These are phyloP conservation scores for Xanthoconium purpureum DNA, from an alignment of 768 basidiomycete genomes.

Conservation along the genomic window DNA sequence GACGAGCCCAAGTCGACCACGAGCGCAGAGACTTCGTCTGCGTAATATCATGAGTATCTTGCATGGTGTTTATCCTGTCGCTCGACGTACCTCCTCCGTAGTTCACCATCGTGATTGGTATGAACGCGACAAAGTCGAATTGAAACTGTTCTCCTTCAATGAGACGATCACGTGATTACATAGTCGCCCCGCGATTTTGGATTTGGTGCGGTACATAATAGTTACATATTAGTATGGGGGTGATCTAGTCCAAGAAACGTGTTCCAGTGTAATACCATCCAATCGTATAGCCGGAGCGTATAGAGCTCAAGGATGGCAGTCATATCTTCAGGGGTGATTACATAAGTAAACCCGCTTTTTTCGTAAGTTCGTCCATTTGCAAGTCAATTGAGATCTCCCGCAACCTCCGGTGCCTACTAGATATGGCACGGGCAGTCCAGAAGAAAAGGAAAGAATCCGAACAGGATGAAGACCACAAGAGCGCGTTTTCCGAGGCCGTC, in stretches of 20 bases:
- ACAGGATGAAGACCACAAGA: conserved; percentile 36
- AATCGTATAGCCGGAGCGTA: background rate
- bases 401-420: conserved; percentile 18
- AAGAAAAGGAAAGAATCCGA: conserved; percentile 60
- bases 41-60: background rate
- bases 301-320: background rate
- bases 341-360: conserved; percentile 16
- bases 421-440: conserved; percentile 35
- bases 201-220: too few relatives aligned
- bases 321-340: conserved; percentile 13
- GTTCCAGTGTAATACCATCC: background rate
- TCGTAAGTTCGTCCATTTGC: background rate
- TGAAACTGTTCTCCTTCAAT: background rate
- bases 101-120: conserved; percentile 59
- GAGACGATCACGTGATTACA: background rate
- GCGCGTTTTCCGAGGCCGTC: conserved; percentile 39
- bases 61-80: background rate
- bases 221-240: too few relatives aligned
- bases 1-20: conserved; percentile 93
- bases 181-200: too few relatives aligned
- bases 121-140: background rate
- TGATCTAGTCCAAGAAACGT: too few relatives aligned
- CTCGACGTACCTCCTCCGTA: conserved; percentile 74
- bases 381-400: background rate
- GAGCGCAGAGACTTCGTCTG: conserved; percentile 96